Percentiles rank a stretch among this genome's conserved stretches.
Conservation (phyloP, 495 filamentous ascomycete species). For the Trichoderma orchidacearum region DNA sequence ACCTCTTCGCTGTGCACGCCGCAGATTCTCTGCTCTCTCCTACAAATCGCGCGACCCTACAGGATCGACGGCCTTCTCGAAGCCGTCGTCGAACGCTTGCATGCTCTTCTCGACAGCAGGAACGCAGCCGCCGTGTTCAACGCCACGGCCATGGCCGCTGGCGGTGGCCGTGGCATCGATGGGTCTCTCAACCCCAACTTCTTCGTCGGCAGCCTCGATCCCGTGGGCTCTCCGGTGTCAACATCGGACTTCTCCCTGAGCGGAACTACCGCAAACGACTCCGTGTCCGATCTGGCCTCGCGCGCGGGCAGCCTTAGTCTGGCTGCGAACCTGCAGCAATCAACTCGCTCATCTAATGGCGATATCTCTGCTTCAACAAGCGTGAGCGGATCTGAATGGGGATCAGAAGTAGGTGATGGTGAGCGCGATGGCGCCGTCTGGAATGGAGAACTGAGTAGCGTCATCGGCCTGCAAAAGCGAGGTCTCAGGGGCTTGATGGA, state of each 20-base stretch:
- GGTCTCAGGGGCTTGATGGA: constrained; percentile 92
- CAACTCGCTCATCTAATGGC: constrained; percentile 20
- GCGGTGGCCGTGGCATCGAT: constrained; percentile 65
- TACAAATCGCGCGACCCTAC: constrained; percentile 89
- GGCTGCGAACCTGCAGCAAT: constrained; percentile 19
- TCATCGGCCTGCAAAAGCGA: constrained; percentile 93
- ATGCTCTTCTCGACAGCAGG: constrained; percentile 76
- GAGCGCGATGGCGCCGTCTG: constrained; percentile 45
- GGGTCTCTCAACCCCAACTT: constrained; percentile 34
- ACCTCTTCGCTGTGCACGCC: constrained; percentile 76
- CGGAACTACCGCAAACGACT: constrained; percentile 16
- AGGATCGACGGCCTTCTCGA: constrained; percentile 85
- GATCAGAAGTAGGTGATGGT: constrained; percentile 28
- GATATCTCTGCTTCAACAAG: constrained; percentile 36
- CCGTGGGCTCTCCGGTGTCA: constrained; percentile 4
- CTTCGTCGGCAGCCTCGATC: constrained; percentile 12
- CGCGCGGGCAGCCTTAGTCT: constrained; percentile 20
- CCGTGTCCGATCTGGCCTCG: constrained; percentile 6
- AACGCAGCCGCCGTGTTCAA: constrained; percentile 98
- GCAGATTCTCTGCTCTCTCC: constrained; percentile 86
- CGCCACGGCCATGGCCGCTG: constrained; percentile 94
- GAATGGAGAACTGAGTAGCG: constrained; percentile 73
- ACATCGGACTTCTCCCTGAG: constrained; percentile 11
- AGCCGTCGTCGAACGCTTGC: constrained; percentile 79
- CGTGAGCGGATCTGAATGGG: constrained; percentile 33